Evolutionary conservation across 2,329 filamentous ascomycete species (phyloP).

Genomic region (Sordariomycetes sp.): DNA sequence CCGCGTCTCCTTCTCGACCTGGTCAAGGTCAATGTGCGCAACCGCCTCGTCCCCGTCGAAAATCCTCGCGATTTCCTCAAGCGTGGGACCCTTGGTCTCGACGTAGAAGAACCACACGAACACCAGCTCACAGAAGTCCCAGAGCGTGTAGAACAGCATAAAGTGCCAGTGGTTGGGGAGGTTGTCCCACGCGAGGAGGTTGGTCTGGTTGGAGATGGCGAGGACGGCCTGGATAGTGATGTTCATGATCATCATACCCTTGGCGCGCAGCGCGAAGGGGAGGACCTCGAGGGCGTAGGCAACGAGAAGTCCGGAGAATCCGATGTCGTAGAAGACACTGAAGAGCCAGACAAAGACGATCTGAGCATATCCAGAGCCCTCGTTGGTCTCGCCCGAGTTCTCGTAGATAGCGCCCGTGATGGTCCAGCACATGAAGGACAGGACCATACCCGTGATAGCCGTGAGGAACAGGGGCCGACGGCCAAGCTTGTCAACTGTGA

Average conservation of each 20-base stretch:
- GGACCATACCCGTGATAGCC: constrained; percentile 36
- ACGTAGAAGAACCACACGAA: constrained; percentile 59
- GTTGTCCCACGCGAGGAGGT: constrained; percentile 51
- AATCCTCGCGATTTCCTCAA: constrained; percentile 60
- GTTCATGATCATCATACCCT: constrained; percentile 55
- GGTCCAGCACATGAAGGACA: constrained; percentile 38
- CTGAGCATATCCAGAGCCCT: constrained; percentile 38
- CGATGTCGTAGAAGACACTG: constrained; percentile 48
- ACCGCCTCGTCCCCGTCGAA: constrained; percentile 56
- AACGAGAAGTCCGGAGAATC: constrained; percentile 46
- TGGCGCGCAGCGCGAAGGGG: constrained; percentile 46
- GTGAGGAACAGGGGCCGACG: constrained; percentile 42
- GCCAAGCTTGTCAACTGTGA: constrained; percentile 38
- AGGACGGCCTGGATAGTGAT: constrained; percentile 51
- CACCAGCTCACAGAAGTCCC: constrained; percentile 48
- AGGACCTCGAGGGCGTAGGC: constrained; percentile 49
- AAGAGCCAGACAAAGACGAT: constrained; percentile 51
- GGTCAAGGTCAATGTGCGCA: constrained; percentile 40
- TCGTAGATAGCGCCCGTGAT: constrained; percentile 41
- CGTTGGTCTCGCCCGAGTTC: constrained; percentile 30
- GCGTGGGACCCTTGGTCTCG: constrained; percentile 60
- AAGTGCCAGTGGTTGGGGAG: constrained; percentile 53
- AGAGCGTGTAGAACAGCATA: constrained; percentile 55
- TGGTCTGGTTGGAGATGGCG: constrained; percentile 51
- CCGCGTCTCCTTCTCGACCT: constrained; percentile 43